phyloP scores from a whole-genome alignment of 164 flowering plant genomes.

The Magnolia changhungtana region DNA sequence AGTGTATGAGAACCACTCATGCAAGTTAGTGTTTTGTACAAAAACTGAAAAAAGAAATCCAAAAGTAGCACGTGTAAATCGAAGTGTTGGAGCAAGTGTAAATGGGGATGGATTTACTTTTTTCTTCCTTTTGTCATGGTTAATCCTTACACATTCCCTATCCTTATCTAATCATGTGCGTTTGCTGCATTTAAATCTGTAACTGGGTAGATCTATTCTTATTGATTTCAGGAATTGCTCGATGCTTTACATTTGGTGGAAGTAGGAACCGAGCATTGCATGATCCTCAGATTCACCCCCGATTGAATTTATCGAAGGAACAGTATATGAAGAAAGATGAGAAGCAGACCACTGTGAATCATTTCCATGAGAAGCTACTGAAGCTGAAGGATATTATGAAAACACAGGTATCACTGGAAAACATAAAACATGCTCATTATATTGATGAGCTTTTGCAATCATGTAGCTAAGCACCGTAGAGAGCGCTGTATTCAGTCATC shows the following conservation, averaged over 20 bases:
- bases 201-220: neutral
- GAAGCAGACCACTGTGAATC: constrained; percentile 74
- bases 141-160: neutral
- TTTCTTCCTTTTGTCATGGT: neutral
- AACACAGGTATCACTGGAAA: constrained; percentile 50
- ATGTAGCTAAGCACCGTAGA: neutral
- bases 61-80: neutral
- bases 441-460: neutral
- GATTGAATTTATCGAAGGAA: constrained; percentile 64
- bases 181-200: neutral
- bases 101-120: neutral
- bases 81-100: neutral
- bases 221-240: constrained; percentile 71
- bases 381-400: constrained; percentile 85
- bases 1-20: neutral
- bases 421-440: neutral
- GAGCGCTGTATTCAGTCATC: neutral
- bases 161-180: neutral
- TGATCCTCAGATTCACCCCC: constrained; percentile 63
- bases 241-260: constrained; percentile 97
- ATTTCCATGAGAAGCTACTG: constrained; percentile 91
- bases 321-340: constrained; percentile 71
- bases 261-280: constrained; percentile 70
- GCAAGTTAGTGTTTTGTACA: neutral
- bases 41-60: no score